These are phyloP conservation scores for Apium graveolens DNA, from an alignment of 129 eudicot species.

Conservation along the genomic window DNA sequence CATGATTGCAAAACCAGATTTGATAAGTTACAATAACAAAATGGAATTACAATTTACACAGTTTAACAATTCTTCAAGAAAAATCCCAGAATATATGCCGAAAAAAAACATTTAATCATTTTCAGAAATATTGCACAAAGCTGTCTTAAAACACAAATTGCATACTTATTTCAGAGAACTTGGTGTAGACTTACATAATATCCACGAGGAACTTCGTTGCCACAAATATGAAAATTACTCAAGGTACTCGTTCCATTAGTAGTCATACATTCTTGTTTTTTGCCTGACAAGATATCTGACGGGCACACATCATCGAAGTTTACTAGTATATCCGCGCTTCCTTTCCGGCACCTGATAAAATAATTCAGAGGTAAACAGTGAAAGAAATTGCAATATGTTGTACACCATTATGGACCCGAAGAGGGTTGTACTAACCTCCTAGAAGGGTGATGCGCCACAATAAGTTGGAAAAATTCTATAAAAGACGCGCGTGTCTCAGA, in stretches of 20 bases:
- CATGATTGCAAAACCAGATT: background rate
- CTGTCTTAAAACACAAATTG: background rate
- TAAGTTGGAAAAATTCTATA: conserved; percentile 71
- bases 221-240: conserved; percentile 58
- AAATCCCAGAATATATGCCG: background rate
- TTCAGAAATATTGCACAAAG: background rate
- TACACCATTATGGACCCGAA: conserved; percentile 1
- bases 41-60: background rate
- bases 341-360: conserved; percentile 68
- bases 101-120: background rate
- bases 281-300: conserved; percentile 25
- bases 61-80: background rate
- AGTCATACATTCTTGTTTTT: conserved; percentile 26
- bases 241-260: conserved; percentile 27
- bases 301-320: conserved; percentile 65
- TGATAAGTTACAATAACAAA: background rate
- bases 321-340: conserved; percentile 79
- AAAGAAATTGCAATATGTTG: conserved; percentile 8
- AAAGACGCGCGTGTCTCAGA: conserved; percentile 70
- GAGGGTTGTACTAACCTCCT: conserved; percentile 39
- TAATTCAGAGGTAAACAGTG: conserved; percentile 9
- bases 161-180: background rate
- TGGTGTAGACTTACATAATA: conserved; percentile 48
- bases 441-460: conserved; percentile 90
- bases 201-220: conserved; percentile 88